Evolutionary conservation across 2,329 filamentous ascomycete genomes (phyloP).

Genomic region (Diaporthe longicolla): DNA sequence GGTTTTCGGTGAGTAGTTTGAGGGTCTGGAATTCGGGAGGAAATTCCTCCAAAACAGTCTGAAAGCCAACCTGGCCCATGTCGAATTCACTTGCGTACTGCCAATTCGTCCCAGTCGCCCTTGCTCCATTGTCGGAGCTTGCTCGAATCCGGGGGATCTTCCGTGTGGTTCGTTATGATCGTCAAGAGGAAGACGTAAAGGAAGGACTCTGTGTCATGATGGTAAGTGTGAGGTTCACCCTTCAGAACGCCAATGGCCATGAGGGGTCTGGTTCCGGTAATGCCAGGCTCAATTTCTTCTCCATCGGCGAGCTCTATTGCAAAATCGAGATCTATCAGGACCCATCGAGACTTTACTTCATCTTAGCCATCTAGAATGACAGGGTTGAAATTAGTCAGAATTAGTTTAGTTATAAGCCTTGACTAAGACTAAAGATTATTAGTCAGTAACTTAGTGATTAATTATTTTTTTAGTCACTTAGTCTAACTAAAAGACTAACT

Average conservation of each 20-base stretch:
- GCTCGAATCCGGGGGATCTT: not conserved
- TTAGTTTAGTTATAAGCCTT: no score
- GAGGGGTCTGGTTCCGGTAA: constrained; percentile 10
- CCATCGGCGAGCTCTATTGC: not conserved
- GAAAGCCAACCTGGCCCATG: not conserved
- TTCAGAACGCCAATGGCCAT: constrained; percentile 12
- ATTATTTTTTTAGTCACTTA: no score
- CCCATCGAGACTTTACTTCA: not conserved
- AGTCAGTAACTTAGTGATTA: no score
- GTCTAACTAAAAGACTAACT: no score
- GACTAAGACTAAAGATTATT: no score
- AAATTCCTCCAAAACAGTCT: not conserved
- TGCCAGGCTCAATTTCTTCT: not conserved
- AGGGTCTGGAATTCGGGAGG: not conserved
- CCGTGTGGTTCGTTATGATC: constrained; percentile 12
- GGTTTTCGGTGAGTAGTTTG: not conserved
- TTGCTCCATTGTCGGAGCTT: constrained; percentile 21
- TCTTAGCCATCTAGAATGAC: constrained; percentile 16
- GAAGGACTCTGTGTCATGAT: constrained; percentile 7
- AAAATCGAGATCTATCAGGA: constrained; percentile 19
- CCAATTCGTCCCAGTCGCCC: constrained; percentile 12
- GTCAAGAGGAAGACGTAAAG: constrained; percentile 16
- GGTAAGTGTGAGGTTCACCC: not conserved
- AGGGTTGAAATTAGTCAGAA: no score
- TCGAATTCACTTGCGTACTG: not conserved